A percentile compares a stretch with the other conserved stretches of the same genome.
These are phyloP conservation scores for Boletus rubroflammeus DNA, from an alignment of 768 basidiomycete genomes.

Conservation along the genomic window DNA sequence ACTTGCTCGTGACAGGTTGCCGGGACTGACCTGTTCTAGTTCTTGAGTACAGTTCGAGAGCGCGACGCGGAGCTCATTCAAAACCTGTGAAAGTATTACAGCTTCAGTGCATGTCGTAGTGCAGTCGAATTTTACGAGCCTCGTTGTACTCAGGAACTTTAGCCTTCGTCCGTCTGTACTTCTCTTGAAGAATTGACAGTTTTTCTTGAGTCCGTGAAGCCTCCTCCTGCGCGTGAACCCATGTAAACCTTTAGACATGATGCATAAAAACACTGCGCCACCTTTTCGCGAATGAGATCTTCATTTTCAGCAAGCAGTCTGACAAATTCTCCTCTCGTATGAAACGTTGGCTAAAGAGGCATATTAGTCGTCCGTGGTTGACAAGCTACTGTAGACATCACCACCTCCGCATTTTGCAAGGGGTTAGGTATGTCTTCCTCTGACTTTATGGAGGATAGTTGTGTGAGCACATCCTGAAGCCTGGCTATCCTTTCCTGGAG, in stretches of 20 bases:
- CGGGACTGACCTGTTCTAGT: slow-evolving; percentile 18
- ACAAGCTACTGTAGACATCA: neutral
- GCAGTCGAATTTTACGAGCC: slow-evolving; percentile 11
- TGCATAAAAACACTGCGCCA: neutral
- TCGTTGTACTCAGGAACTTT: slow-evolving; percentile 13
- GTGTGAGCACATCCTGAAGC: slow-evolving; percentile 12
- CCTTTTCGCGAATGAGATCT: slow-evolving; percentile 14
- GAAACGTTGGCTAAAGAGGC: slow-evolving; percentile 5
- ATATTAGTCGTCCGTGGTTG: slow-evolving; percentile 1
- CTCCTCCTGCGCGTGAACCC: slow-evolving; percentile 8
- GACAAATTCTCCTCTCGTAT: slow-evolving; percentile 9
- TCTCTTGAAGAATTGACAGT: slow-evolving; percentile 12
- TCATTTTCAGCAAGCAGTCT: slow-evolving; percentile 16
- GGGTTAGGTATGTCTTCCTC: slow-evolving; percentile 6
- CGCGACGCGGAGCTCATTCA: slow-evolving; percentile 18
- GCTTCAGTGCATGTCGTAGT: neutral
- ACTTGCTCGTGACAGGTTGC: neutral
- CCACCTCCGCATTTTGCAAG: slow-evolving; percentile 10
- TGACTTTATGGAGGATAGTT: slow-evolving; percentile 14
- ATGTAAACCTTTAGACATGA: neutral
- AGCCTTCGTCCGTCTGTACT: slow-evolving; percentile 21
- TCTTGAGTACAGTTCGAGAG: slow-evolving; percentile 17
- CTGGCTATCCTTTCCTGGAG: slow-evolving; percentile 13
- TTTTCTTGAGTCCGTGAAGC: slow-evolving; percentile 6
- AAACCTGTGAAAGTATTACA: slow-evolving; percentile 10